Evolutionary conservation across 768 basidiomycete genomes (phyloP).

Genomic region (Mycena rosella): DNA sequence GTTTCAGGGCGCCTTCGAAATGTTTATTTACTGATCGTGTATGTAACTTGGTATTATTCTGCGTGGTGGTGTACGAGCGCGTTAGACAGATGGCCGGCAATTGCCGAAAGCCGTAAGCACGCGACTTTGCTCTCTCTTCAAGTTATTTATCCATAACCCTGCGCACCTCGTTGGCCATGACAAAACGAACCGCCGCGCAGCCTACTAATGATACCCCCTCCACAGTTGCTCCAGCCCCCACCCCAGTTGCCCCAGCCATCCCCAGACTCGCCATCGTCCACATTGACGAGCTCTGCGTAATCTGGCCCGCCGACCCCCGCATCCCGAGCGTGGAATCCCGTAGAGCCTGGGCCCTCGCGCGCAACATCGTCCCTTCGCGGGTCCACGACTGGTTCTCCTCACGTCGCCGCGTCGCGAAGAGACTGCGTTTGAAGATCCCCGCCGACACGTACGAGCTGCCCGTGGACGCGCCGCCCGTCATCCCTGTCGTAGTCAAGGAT

Average conservation of each 20-base stretch:
- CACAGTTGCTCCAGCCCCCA: not conserved
- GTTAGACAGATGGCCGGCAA: too few species aligned
- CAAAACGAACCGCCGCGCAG: too few species aligned
- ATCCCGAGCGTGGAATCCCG: slow-evolving; percentile 54
- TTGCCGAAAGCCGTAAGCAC: too few species aligned
- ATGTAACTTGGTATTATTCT: too few species aligned
- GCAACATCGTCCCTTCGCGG: slow-evolving; percentile 48
- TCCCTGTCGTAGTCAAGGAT: slow-evolving; percentile 13
- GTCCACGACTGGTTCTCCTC: slow-evolving; percentile 57
- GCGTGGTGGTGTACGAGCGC: too few species aligned
- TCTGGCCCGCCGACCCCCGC: slow-evolving; percentile 54
- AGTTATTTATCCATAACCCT: too few species aligned
- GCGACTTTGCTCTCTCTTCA: too few species aligned
- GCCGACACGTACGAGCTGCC: slow-evolving; percentile 53
- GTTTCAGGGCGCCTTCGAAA: too few species aligned
- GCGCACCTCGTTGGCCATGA: too few species aligned
- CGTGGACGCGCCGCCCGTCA: slow-evolving; percentile 49
- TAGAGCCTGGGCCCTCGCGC: slow-evolving; percentile 54
- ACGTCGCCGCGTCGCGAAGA: slow-evolving; percentile 47
- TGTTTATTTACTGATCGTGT: too few species aligned
- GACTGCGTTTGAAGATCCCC: slow-evolving; percentile 44
- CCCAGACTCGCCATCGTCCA: slow-evolving; percentile 37
- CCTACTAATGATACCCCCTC: too few species aligned
- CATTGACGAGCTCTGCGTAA: slow-evolving; percentile 49
- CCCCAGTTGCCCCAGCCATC: not conserved